These are phyloP conservation scores for Flammula alnicola DNA, from an alignment of 1,284 basidiomycete genomes.

Conservation along the genomic window DNA sequence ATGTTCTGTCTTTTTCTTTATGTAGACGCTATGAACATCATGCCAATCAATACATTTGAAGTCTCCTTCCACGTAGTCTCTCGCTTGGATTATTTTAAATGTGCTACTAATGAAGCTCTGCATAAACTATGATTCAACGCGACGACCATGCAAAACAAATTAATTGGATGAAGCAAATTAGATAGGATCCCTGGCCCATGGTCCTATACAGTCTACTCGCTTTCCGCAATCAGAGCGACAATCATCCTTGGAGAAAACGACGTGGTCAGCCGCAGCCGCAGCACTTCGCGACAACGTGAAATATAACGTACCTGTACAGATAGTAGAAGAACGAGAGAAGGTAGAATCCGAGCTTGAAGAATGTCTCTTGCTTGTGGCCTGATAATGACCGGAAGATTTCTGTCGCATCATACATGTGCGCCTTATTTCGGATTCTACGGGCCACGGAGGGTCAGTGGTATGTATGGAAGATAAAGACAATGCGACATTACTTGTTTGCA, in stretches of 20 bases:
- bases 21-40: background rate
- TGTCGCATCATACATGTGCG: conserved; percentile 99
- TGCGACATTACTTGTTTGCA: conserved; percentile 92
- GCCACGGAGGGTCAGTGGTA: background rate
- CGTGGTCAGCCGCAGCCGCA: background rate
- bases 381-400: conserved; percentile 97
- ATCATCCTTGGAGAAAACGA: conserved; percentile 58
- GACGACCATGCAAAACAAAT: conserved; percentile 17
- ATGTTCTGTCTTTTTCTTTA: conserved; percentile 2
- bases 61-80: background rate
- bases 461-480: conserved; percentile 16
- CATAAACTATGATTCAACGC: too few species aligned
- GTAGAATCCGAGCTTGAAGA: conserved; percentile 96
- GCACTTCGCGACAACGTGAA: background rate
- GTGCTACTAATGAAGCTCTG: too few species aligned
- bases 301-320: conserved; percentile 80
- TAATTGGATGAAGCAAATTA: conserved; percentile 21
- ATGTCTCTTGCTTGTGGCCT: conserved; percentile 96
- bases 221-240: conserved; percentile 83
- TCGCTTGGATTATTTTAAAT: too few species aligned
- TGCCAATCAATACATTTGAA: background rate
- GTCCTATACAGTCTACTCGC: conserved; percentile 49
- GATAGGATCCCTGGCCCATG: conserved; percentile 9
- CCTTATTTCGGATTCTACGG: conserved; percentile 87
- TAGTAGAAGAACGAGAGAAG: conserved; percentile 97